These are phyloP conservation scores for Ustilago cynodontis DNA, from an alignment of 1,284 basidiomycete species.

Conservation along the genomic window DNA sequence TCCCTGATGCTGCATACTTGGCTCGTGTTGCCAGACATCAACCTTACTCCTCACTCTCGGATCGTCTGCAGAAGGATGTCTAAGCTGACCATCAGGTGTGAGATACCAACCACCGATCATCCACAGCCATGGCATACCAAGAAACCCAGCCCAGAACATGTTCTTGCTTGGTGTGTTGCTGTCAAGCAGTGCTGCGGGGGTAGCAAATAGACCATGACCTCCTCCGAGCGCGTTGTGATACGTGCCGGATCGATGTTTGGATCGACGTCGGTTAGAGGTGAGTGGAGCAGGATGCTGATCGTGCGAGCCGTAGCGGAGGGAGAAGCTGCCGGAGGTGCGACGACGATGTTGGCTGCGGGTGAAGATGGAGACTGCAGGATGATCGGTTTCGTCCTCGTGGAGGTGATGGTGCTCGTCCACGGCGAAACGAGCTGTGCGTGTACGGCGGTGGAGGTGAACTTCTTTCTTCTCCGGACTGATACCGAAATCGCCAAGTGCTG, in stretches of 20 bases:
- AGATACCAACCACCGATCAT: slow-evolving; percentile 63
- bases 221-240: slow-evolving; percentile 8
- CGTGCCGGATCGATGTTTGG: slow-evolving; percentile 12
- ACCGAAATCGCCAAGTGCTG: slow-evolving; percentile 35
- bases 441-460: slow-evolving; percentile 31
- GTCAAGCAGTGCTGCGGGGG: slow-evolving; percentile 37
- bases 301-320: slow-evolving; percentile 19
- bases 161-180: slow-evolving; percentile 43
- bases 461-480: slow-evolving; percentile 43
- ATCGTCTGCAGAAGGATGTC: slow-evolving; percentile 28
- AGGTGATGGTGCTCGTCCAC: slow-evolving; percentile 18
- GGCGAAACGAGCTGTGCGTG: slow-evolving; percentile 43
- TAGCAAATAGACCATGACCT: slow-evolving; percentile 19
- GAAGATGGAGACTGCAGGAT: slow-evolving; percentile 39
- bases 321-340: slow-evolving; percentile 27
- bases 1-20: slow-evolving; percentile 34
- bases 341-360: slow-evolving; percentile 31
- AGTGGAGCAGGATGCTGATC: slow-evolving; percentile 16
- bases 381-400: slow-evolving; percentile 12
- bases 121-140: slow-evolving; percentile 66
- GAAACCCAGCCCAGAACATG: slow-evolving; percentile 63
- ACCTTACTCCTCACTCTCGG: slow-evolving; percentile 22
- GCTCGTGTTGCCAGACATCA: slow-evolving; percentile 56
- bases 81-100: slow-evolving; percentile 35
- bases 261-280: slow-evolving; percentile 8